Evolutionary conservation across 2,329 filamentous ascomycete genomes (phyloP).

Genomic region (Cercospora brassicicola): DNA sequence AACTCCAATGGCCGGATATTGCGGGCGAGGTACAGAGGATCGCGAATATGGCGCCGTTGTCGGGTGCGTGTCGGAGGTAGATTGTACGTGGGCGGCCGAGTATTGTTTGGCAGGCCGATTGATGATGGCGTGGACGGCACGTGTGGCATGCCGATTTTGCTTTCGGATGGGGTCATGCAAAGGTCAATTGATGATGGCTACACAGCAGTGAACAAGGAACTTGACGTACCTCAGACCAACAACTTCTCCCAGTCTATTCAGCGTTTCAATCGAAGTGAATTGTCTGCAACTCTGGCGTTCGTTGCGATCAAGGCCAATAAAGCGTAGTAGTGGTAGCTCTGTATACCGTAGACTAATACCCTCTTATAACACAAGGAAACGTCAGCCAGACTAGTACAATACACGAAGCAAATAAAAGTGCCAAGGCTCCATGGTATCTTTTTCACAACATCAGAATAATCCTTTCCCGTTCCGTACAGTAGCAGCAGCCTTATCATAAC

Average conservation of each 20-base stretch:
- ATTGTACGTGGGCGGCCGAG: neutral
- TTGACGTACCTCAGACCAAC: neutral
- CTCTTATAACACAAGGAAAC: conserved; percentile 23
- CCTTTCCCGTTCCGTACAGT: conserved; percentile 1
- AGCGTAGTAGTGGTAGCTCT: conserved; percentile 7
- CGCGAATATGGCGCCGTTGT: neutral
- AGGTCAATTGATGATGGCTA: neutral
- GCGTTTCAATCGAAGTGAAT: neutral
- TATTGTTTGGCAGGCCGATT: neutral
- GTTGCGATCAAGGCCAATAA: neutral
- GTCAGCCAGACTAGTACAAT: conserved; percentile 20
- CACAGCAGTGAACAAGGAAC: neutral
- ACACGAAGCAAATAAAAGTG: conserved; percentile 23
- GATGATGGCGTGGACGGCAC: neutral
- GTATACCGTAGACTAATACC: conserved; percentile 22
- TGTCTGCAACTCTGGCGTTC: neutral
- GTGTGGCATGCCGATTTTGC: neutral
- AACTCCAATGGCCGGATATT: neutral
- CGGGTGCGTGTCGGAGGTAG: neutral
- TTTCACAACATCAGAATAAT: conserved; percentile 28
- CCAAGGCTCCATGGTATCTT: conserved; percentile 35
- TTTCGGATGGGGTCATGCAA: neutral
- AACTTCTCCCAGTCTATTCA: neutral
- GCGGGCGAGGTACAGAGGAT: neutral
- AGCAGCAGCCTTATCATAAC: conserved; percentile 5